A percentile compares a stretch with the other conserved stretches of the same genome.
Conservation (phyloP, 2,329 filamentous ascomycete species). For the Drechslerella stenobrocha region DNA sequence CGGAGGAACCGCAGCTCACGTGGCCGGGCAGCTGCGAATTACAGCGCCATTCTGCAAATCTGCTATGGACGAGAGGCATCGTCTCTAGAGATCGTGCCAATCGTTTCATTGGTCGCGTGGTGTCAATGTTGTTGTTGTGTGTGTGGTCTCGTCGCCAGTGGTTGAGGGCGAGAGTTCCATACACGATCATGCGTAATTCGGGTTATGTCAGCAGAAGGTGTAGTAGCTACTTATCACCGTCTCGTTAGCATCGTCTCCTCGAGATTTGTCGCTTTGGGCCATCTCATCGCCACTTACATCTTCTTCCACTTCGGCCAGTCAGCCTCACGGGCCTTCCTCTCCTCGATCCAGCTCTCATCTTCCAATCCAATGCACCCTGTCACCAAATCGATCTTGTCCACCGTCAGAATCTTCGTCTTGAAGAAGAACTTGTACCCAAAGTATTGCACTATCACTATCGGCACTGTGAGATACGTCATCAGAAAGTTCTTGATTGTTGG, state of each 20-base stretch:
- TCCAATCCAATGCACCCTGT: slow-evolving; percentile 39
- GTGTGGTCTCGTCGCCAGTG: too few relatives aligned
- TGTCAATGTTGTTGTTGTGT: not conserved
- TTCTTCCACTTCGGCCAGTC: slow-evolving; percentile 47
- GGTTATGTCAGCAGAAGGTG: slow-evolving; percentile 31
- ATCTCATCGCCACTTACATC: slow-evolving; percentile 24
- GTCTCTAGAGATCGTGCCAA: not conserved
- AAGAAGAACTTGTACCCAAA: slow-evolving; percentile 47
- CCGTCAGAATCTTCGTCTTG: slow-evolving; percentile 38
- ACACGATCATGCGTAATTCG: too few relatives aligned
- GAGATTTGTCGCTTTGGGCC: too few relatives aligned
- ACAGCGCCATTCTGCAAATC: not conserved
- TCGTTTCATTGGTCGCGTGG: not conserved
- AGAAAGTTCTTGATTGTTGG: slow-evolving; percentile 46
- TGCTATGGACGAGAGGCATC: not conserved
- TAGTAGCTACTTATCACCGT: slow-evolving; percentile 22
- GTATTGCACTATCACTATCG: slow-evolving; percentile 37
- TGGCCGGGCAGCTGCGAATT: not conserved
- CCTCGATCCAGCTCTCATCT: slow-evolving; percentile 46
- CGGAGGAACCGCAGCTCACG: not conserved
- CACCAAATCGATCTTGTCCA: slow-evolving; percentile 38
- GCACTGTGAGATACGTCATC: slow-evolving; percentile 45
- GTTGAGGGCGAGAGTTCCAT: too few relatives aligned
- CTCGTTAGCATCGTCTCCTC: not conserved
- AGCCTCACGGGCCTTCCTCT: slow-evolving; percentile 35